phyloP scores from a whole-genome alignment of 2,329 filamentous ascomycete genomes.

The Paecilomyces variotii region DNA sequence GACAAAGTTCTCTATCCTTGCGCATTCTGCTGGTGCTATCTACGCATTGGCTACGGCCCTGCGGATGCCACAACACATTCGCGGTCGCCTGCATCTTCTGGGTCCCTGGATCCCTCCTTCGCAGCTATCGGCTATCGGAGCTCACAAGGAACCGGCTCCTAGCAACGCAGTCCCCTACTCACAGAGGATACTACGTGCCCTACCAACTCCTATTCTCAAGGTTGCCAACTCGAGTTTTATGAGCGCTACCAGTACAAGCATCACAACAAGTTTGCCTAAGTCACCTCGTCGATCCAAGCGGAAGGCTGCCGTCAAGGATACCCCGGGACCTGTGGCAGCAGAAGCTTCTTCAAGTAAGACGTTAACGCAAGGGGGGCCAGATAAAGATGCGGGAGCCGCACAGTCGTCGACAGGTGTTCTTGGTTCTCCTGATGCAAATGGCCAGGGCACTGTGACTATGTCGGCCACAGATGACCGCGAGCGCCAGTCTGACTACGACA shows the following conservation, averaged over 20 bases:
- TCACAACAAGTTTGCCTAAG: constrained; percentile 70
- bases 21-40: constrained; percentile 95
- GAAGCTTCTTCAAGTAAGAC: constrained; percentile 3
- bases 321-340: constrained; percentile 42
- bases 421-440: not conserved
- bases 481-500: constrained; percentile 57
- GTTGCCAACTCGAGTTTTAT: constrained; percentile 95
- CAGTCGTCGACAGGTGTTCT: not conserved
- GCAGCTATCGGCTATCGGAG: constrained; percentile 73
- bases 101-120: constrained; percentile 91
- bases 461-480: constrained; percentile 21
- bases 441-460: not conserved
- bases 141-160: constrained; percentile 65
- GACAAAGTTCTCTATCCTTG: constrained; percentile 90
- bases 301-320: constrained; percentile 38
- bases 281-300: constrained; percentile 53
- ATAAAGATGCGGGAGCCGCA: not conserved
- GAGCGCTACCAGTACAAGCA: constrained; percentile 78
- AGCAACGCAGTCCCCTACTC: constrained; percentile 83
- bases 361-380: not conserved
- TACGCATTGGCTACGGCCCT: constrained; percentile 92
- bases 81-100: constrained; percentile 85
- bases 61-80: constrained; percentile 91
- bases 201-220: constrained; percentile 85
- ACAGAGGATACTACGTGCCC: constrained; percentile 79